These are phyloP conservation scores for Peniophora sp. DNA, from an alignment of 1,284 basidiomycete species.

Conservation along the genomic window DNA sequence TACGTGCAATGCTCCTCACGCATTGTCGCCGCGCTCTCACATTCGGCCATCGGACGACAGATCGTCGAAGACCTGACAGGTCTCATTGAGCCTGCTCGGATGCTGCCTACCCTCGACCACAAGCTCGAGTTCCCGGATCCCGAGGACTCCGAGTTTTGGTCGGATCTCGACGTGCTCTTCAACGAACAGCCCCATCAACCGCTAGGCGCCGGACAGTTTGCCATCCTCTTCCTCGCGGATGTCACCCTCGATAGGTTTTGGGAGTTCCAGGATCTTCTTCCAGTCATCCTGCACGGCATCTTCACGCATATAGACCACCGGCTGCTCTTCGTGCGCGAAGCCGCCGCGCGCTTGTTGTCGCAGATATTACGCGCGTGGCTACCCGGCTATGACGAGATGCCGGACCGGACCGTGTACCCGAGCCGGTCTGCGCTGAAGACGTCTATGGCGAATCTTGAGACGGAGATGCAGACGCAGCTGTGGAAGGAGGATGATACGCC, in stretches of 20 bases:
- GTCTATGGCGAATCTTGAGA: conserved; percentile 49
- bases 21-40: conserved; percentile 80
- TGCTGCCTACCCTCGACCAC: conserved; percentile 72
- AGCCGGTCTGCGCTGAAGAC: conserved; percentile 40
- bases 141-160: conserved; percentile 67
- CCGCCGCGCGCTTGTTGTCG: conserved; percentile 71
- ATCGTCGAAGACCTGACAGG: conserved; percentile 82
- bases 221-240: conserved; percentile 81
- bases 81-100: conserved; percentile 78
- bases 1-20: conserved; percentile 79
- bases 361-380: conserved; percentile 76
- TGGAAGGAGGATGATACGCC: conserved; percentile 70
- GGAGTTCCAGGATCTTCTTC: conserved; percentile 66
- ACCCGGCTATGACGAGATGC: conserved; percentile 59
- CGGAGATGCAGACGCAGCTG: conserved; percentile 48
- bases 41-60: conserved; percentile 65
- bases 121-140: conserved; percentile 60
- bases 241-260: conserved; percentile 74
- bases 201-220: conserved; percentile 79
- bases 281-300: conserved; percentile 73
- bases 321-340: conserved; percentile 58
- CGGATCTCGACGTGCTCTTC: conserved; percentile 67
- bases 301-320: conserved; percentile 83
- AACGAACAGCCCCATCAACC: conserved; percentile 60
- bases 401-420: conserved; percentile 43